Conservation (phyloP, 768 basidiomycete species). For the Strobilomyces dryophilus region DNA sequence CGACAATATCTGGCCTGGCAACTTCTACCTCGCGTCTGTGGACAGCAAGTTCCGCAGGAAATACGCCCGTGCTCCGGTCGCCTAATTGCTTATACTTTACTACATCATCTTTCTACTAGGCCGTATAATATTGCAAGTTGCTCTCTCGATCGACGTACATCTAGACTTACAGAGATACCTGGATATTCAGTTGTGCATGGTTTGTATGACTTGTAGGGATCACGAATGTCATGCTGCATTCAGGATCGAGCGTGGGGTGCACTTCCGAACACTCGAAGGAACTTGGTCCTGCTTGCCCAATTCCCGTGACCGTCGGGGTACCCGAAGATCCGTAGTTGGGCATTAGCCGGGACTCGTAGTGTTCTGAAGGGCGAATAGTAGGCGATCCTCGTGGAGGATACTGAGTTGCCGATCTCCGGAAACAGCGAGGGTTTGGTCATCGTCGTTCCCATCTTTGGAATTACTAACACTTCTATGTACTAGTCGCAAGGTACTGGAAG, state of each 20-base stretch:
- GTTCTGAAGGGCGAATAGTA: too few relatives aligned
- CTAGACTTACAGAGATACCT: constrained; percentile 14
- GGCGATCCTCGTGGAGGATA: too few relatives aligned
- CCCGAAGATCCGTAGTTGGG: too few relatives aligned
- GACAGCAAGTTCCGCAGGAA: constrained; percentile 91
- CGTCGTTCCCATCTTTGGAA: too few relatives aligned
- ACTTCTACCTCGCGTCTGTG: constrained; percentile 88
- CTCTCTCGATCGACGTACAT: background rate
- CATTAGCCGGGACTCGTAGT: too few relatives aligned
- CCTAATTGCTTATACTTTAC: constrained; percentile 11
- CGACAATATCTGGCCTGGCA: constrained; percentile 91
- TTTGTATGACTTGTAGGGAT: constrained; percentile 9
- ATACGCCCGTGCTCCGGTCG: constrained; percentile 53
- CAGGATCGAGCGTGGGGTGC: background rate
- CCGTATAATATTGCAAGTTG: background rate
- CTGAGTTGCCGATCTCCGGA: too few relatives aligned
- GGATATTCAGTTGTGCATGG: constrained; percentile 1
- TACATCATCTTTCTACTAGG: background rate
- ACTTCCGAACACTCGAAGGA: too few relatives aligned
- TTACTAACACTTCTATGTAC: too few relatives aligned
- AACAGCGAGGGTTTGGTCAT: too few relatives aligned
- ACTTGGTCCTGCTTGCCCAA: too few relatives aligned
- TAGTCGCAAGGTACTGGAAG: too few relatives aligned
- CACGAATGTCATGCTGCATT: background rate
- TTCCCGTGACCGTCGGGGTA: too few relatives aligned